Percentiles rank a stretch among this genome's conserved stretches.
Conservation (phyloP, 768 basidiomycete genomes). For the Podaxis sp. region DNA sequence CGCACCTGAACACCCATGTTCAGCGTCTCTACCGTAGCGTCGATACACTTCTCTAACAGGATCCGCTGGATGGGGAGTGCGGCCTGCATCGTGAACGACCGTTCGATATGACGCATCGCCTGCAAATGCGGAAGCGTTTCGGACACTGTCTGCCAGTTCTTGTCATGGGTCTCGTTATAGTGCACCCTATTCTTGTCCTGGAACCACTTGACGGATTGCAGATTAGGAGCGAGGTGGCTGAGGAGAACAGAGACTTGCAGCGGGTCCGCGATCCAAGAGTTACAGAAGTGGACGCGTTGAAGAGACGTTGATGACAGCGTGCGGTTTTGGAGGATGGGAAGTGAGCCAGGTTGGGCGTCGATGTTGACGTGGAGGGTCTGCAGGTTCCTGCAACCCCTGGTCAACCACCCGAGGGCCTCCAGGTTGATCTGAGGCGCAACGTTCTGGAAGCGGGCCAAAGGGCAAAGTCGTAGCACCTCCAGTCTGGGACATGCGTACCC, state of each 20-base stretch:
- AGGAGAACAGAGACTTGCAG: constrained; percentile 68
- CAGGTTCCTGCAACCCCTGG: constrained; percentile 54
- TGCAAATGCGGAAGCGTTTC: constrained; percentile 77
- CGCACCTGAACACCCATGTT: constrained; percentile 31
- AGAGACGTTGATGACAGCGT: constrained; percentile 62
- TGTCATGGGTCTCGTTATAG: constrained; percentile 63
- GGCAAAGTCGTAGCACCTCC: constrained; percentile 67
- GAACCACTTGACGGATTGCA: constrained; percentile 74
- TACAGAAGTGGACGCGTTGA: constrained; percentile 70
- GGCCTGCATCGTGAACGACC: constrained; percentile 33
- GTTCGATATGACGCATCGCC: constrained; percentile 59
- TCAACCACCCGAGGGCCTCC: constrained; percentile 59
- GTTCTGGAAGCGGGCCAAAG: constrained; percentile 62
- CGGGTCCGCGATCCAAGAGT: constrained; percentile 71
- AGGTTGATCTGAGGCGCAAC: constrained; percentile 55
- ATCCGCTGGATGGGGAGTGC: constrained; percentile 27
- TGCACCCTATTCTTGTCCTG: constrained; percentile 75
- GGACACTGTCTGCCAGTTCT: constrained; percentile 64
- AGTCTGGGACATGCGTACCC: constrained; percentile 65
- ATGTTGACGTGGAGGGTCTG: constrained; percentile 67
- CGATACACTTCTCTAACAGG: constrained; percentile 42
- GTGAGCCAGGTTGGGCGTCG: constrained; percentile 48
- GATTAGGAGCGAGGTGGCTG: constrained; percentile 72
- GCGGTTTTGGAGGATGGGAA: constrained; percentile 43
- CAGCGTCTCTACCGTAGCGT: constrained; percentile 35